These are phyloP conservation scores for Parasitella parasitica DNA, from an alignment of 371 early-diverging fungal genomes.

Conservation along the genomic window DNA sequence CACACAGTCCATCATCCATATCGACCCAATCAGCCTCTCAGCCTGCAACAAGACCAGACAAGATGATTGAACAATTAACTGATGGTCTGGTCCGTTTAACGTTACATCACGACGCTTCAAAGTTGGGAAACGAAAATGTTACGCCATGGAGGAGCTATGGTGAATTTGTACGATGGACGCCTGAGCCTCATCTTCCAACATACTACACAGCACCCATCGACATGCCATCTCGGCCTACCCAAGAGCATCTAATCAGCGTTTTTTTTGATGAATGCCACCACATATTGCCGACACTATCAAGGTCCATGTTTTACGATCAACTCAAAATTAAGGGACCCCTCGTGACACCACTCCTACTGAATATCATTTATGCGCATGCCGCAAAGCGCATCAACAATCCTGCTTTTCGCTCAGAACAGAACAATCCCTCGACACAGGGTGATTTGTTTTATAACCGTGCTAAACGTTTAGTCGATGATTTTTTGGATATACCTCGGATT, in stretches of 20 bases:
- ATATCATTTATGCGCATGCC: conserved; percentile 50
- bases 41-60: conserved; percentile 33
- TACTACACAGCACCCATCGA: conserved; percentile 37
- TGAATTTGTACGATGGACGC: conserved; percentile 26
- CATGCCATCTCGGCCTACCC: conserved; percentile 39
- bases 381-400: conserved; percentile 29
- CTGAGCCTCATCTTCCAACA: conserved; percentile 26
- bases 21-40: not conserved
- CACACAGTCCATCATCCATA: not conserved
- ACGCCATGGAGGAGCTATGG: conserved; percentile 33
- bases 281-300: conserved; percentile 32
- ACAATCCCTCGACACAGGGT: conserved; percentile 22
- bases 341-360: conserved; percentile 42
- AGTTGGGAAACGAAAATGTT: conserved; percentile 17
- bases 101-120: conserved; percentile 27
- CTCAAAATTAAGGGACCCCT: conserved; percentile 41
- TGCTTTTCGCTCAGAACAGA: conserved; percentile 21
- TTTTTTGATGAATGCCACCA: conserved; percentile 42
- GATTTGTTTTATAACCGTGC: conserved; percentile 45
- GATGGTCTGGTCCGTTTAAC: conserved; percentile 39
- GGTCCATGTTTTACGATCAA: conserved; percentile 47
- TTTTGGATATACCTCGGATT: conserved; percentile 46
- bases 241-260: conserved; percentile 36
- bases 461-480: conserved; percentile 41
- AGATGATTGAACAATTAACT: conserved; percentile 46